Evolutionary conservation across 257 asterid genomes (phyloP), one percentile per base, ranked within the genome.

Genomic region (Jaltomata sinuosa): DNA sequence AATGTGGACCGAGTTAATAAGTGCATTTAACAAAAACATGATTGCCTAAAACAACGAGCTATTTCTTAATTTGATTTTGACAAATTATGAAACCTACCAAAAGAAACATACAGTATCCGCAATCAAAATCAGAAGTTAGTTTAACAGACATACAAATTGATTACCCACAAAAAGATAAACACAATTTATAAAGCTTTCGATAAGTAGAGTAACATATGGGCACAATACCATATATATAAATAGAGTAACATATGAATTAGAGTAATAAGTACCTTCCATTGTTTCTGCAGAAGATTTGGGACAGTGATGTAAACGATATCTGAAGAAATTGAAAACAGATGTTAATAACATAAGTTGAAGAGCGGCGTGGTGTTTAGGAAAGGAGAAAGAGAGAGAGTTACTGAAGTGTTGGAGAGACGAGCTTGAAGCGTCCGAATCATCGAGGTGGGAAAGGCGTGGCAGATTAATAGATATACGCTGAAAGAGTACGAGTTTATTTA

Each of bases 251-350:
- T n/a, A 38, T 69, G 79, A 71, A 5, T 21, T 71, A 22, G 34
- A 72, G n/a, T 42, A 22, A 76, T 38, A 38, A 38, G 47, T 90
- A 90, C 92, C 92, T 45, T 90, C 89, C 92, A 90, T 86, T 83
- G 64, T 57, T 21, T 52, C 76, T 76, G 87, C 6, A 40, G 64
- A 85, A 79, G 53, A 52, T 52, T 14, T 21, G 89, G 59, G 85
- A 80, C 5, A 57, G 61, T 53, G 86, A 27, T 80, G 36, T 78
- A 76, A 82, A 62, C 3, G 85, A 64, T 54, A 55, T 65, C 89
- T 84, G 82, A 29, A 53, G 78, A 79, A 47, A 79, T 22, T 22
- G 59, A 72, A 52, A 11, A 32, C 7, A 10, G 55, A 49, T 53
- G 52, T 64, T 49, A 36, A 8, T 57, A 68, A 53, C 61, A 53